Percentiles rank a stretch among this genome's conserved stretches.
Conservation (phyloP, 2,329 filamentous ascomycete genomes). For the Colletotrichum abscissum region DNA sequence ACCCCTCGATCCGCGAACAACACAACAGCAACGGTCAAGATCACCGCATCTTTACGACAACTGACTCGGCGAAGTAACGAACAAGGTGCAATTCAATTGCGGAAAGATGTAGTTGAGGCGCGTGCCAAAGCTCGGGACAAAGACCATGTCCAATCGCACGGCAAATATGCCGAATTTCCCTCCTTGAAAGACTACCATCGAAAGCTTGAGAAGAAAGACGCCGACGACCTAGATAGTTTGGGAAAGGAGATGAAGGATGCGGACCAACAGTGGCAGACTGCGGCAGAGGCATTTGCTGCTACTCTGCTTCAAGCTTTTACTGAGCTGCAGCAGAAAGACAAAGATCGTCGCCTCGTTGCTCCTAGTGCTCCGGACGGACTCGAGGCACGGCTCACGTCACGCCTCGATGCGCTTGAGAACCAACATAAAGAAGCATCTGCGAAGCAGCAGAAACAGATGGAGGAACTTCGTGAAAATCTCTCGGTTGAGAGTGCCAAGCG, state of each 20-base stretch:
- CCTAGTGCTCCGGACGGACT: not conserved
- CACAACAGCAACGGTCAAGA: not conserved
- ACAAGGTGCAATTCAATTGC: conserved; percentile 8
- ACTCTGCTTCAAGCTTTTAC: conserved; percentile 11
- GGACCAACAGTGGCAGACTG: not conserved
- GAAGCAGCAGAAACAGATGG: conserved; percentile 33
- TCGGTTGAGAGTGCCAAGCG: not conserved
- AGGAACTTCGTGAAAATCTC: conserved; percentile 8
- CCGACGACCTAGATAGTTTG: conserved; percentile 9
- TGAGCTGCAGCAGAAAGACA: conserved; percentile 1
- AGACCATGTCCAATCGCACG: not conserved
- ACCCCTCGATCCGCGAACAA: not conserved
- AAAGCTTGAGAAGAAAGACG: conserved; percentile 19
- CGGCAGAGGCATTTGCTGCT: conserved; percentile 6
- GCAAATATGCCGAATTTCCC: conserved; percentile 25
- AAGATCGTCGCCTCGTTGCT: not conserved
- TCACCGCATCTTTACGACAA: conserved; percentile 1
- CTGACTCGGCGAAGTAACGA: conserved; percentile 11
- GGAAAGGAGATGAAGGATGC: not conserved
- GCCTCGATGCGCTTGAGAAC: conserved; percentile 24
- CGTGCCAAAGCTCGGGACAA: conserved; percentile 13
- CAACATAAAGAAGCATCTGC: conserved; percentile 23
- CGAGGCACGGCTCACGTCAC: not conserved
- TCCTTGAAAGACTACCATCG: conserved; percentile 17
- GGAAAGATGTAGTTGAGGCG: conserved; percentile 9